Evolutionary conservation across 2,329 filamentous ascomycete genomes (phyloP).

Genomic region (Coleophoma cylindrospora): DNA sequence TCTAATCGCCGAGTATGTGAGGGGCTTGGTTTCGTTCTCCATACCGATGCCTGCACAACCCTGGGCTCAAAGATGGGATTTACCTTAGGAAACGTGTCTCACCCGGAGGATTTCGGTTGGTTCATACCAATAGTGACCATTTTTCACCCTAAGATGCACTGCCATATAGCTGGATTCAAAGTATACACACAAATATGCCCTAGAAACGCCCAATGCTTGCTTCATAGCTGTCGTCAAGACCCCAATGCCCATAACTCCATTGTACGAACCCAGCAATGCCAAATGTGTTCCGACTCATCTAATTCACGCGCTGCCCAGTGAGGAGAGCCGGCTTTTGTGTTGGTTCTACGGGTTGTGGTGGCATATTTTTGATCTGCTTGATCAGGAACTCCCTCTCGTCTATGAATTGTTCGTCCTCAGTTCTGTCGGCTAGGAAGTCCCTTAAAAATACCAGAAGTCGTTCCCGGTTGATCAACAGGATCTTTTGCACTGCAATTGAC

Average conservation of each 20-base stretch:
- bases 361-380: slow-evolving; percentile 79
- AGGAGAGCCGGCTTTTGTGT: slow-evolving; percentile 28
- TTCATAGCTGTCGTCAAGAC: slow-evolving; percentile 3
- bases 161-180: too few relatives aligned
- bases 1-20: too few relatives aligned
- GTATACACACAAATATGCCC: too few relatives aligned
- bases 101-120: too few relatives aligned
- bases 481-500: slow-evolving; percentile 90
- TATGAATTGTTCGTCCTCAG: slow-evolving; percentile 96
- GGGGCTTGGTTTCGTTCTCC: too few relatives aligned
- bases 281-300: slow-evolving; percentile 3
- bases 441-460: slow-evolving; percentile 84
- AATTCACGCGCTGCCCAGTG: slow-evolving; percentile 5
- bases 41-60: neutral
- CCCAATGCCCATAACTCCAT: slow-evolving; percentile 21
- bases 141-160: too few relatives aligned
- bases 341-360: slow-evolving; percentile 45
- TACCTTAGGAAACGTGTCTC: too few relatives aligned
- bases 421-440: slow-evolving; percentile 88
- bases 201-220: slow-evolving; percentile 13
- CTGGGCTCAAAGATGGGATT: too few relatives aligned
- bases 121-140: too few relatives aligned
- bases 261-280: slow-evolving; percentile 15
- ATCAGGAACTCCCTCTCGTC: slow-evolving; percentile 97
- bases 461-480: slow-evolving; percentile 93